phyloP scores from a whole-genome alignment of 2,329 filamentous ascomycete genomes.

The Trichoderma sp. region DNA sequence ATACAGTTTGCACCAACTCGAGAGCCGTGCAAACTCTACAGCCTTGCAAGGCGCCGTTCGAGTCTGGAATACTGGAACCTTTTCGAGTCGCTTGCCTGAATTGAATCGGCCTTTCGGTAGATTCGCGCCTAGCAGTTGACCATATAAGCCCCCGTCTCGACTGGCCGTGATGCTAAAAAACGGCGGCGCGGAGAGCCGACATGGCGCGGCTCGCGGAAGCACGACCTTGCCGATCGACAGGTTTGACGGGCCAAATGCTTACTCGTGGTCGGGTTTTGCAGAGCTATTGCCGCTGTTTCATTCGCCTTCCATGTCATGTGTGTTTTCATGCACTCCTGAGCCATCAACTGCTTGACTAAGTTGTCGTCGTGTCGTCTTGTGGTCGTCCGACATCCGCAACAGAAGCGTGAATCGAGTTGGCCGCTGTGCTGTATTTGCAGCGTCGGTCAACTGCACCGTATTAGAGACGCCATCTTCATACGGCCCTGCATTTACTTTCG shows the following conservation, averaged over 20 bases:
- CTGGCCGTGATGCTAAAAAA: conserved; percentile 3
- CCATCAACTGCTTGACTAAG: neutral
- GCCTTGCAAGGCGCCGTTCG: neutral
- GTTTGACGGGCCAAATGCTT: neutral
- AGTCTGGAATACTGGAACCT: neutral
- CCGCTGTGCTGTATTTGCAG: neutral
- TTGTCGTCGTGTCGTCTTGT: neutral
- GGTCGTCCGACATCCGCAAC: neutral
- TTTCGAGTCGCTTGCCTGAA: neutral
- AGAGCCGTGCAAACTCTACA: neutral
- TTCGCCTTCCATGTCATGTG: neutral
- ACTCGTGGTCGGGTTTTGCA: neutral
- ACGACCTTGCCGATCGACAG: conserved; percentile 1
- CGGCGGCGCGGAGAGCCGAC: conserved; percentile 1
- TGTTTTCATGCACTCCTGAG: neutral
- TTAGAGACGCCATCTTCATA: neutral
- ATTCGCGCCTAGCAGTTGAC: neutral
- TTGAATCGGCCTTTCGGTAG: neutral
- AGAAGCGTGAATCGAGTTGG: neutral
- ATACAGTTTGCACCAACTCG: neutral
- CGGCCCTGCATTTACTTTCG: neutral
- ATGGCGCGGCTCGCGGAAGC: conserved; percentile 13
- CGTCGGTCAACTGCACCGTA: neutral
- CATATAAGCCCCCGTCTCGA: neutral
- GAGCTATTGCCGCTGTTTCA: neutral